phyloP scores from a whole-genome alignment of 129 eudicot species.

The Daucus carota region DH1_v3.0 NC_030383.2:39955001-39955500 shows the following conservation, averaged over 20 bases:
- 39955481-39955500: not conserved
- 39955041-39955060: not conserved
- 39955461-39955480: not conserved
- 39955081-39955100: not conserved
- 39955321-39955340: not conserved
- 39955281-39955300: not conserved
- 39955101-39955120: not conserved
- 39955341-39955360: not conserved
- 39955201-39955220: not conserved
- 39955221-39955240: not conserved
- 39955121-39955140: not conserved
- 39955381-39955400: not conserved
- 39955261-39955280: not conserved
- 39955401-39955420: not conserved
- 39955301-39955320: not conserved
- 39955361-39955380: not conserved
- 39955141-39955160: not conserved
- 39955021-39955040: not conserved
- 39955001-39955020: not conserved
- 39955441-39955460: not conserved
- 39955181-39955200: not conserved
- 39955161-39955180: not conserved
- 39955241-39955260: not conserved
- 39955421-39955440: not conserved
- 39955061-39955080: not conserved